phyloP scores from a whole-genome alignment of 2,329 filamentous ascomycete genomes.

The Microsporum audouinii region DNA sequence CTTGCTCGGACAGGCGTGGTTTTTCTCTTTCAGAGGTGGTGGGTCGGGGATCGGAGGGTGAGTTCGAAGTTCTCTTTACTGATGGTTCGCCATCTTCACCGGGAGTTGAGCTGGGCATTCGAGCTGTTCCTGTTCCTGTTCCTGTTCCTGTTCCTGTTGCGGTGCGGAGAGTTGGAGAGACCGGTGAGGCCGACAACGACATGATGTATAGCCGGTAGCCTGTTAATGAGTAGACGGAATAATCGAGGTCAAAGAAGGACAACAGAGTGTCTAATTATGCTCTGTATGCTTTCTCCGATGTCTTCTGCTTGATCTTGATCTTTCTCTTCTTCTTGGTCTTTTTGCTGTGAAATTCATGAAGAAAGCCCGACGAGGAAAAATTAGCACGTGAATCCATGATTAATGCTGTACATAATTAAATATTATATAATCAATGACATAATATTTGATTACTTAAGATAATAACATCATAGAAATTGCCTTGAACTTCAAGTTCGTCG shows the following conservation, averaged over 20 bases:
- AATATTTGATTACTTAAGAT: neutral
- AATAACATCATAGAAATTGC: neutral
- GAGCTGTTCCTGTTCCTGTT: neutral
- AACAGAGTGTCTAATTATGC: neutral
- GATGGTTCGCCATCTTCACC: neutral
- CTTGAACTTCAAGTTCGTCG: neutral
- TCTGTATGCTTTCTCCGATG: neutral
- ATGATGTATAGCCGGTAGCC: neutral
- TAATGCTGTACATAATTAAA: neutral
- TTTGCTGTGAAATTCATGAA: neutral
- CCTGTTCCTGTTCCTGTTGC: neutral
- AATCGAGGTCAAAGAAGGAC: too few species aligned
- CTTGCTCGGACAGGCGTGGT: constrained; percentile 46
- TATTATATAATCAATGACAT: neutral
- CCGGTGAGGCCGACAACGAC: neutral
- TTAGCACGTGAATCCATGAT: neutral
- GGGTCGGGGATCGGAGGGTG: neutral
- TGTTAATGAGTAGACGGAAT: neutral
- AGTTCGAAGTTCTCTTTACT: constrained; percentile 6
- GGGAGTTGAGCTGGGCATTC: neutral
- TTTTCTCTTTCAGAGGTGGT: constrained; percentile 8
- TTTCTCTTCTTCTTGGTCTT: neutral
- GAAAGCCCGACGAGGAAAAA: neutral
- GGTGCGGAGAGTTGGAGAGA: neutral
- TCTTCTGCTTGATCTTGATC: neutral